Conservation (phyloP, 192 early-diverging fungal genomes). For the Pilaira anomala region DNA sequence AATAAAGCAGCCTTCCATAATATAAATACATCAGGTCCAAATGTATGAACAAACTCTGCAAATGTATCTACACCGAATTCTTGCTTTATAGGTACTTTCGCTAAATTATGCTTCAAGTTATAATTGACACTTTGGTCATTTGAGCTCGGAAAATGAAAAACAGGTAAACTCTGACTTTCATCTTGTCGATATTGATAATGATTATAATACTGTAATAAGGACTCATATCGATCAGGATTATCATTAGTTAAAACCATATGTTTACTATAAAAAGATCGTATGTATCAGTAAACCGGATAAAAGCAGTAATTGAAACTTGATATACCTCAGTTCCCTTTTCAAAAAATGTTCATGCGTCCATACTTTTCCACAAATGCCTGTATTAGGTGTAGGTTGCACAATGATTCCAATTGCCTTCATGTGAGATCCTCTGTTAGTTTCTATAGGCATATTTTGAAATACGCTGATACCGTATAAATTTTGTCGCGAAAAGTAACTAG, state of each 20-base stretch:
- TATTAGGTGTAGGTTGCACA: slow-evolving; percentile 39
- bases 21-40: slow-evolving; percentile 51
- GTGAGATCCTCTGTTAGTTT: slow-evolving; percentile 46
- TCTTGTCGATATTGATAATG: too few relatives aligned
- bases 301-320: too few relatives aligned
- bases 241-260: too few relatives aligned
- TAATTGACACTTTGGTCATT: too few relatives aligned
- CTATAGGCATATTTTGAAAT: slow-evolving; percentile 40
- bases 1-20: slow-evolving; percentile 53
- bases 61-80: slow-evolving; percentile 35
- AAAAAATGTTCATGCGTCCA: slow-evolving; percentile 50
- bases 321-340: slow-evolving; percentile 37
- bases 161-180: too few relatives aligned
- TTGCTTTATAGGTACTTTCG: neutral
- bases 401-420: slow-evolving; percentile 52
- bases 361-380: slow-evolving; percentile 44
- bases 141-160: too few relatives aligned
- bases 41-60: slow-evolving; percentile 36
- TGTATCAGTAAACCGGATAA: too few relatives aligned
- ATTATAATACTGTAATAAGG: too few relatives aligned
- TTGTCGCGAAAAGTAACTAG: slow-evolving; percentile 48
- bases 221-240: too few relatives aligned
- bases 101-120: too few relatives aligned
- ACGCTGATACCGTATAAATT: slow-evolving; percentile 44
- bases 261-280: too few relatives aligned